Evolutionary conservation across 2,329 filamentous ascomycete genomes (phyloP).

Genomic region (Raffaelea deltoideospora): DNA sequence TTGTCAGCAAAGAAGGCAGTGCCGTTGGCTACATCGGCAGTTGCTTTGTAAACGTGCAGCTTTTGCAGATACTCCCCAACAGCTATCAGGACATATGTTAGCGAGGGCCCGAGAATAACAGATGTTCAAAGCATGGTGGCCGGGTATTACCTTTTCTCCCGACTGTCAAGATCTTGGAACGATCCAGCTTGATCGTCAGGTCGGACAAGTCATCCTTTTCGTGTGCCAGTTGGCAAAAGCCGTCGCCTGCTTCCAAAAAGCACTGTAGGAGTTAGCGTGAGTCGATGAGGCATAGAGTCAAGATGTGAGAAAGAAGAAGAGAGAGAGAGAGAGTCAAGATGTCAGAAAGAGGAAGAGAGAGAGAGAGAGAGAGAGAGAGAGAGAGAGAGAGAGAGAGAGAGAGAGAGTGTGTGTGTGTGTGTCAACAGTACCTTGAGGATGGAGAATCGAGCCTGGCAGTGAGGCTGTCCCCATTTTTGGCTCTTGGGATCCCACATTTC

Average conservation of each 20-base stretch:
- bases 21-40: slow-evolving; percentile 68
- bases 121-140: neutral
- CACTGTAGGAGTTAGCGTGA: slow-evolving; percentile 29
- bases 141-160: slow-evolving; percentile 52
- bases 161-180: slow-evolving; percentile 69
- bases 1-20: slow-evolving; percentile 58
- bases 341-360: neutral
- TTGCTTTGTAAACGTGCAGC: slow-evolving; percentile 83
- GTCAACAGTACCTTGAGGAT: slow-evolving; percentile 59
- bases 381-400: too few species aligned
- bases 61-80: slow-evolving; percentile 82
- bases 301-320: neutral
- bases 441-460: slow-evolving; percentile 82
- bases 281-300: neutral
- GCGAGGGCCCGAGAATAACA: neutral
- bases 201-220: slow-evolving; percentile 61
- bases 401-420: too few species aligned
- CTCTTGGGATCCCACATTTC: slow-evolving; percentile 92
- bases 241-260: slow-evolving; percentile 72
- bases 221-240: slow-evolving; percentile 73
- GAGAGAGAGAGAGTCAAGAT: too few species aligned
- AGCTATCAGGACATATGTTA: slow-evolving; percentile 25
- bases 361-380: too few species aligned
- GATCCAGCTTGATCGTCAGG: slow-evolving; percentile 68
- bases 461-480: slow-evolving; percentile 82